Evolutionary conservation across 768 basidiomycete species (phyloP).

Genomic region (Chalciporus sphaerocephalus): DNA sequence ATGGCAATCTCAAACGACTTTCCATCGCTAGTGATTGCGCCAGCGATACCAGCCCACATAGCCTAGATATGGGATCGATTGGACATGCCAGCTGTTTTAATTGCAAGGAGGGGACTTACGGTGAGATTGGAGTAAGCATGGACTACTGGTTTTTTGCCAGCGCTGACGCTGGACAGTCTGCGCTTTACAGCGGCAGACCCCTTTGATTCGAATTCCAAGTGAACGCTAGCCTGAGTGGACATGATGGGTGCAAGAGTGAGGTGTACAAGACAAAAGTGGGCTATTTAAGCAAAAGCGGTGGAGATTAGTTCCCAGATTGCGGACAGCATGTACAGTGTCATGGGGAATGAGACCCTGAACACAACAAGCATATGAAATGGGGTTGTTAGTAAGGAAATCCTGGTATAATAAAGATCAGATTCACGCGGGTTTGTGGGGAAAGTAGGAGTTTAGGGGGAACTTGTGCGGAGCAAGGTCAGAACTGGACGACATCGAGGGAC

Average conservation of each 20-base stretch:
- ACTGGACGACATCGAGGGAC: background rate
- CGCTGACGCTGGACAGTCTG: conserved; percentile 59
- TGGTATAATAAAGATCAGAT: background rate
- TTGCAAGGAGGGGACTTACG: conserved; percentile 42
- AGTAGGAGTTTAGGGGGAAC: conserved; percentile 9
- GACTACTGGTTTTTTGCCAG: conserved; percentile 50
- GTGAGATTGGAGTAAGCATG: conserved; percentile 59
- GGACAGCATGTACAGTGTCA: conserved; percentile 3
- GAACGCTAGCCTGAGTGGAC: conserved; percentile 39
- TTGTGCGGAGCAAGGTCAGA: conserved; percentile 4
- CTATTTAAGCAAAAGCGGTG: conserved; percentile 32
- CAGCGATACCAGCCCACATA: conserved; percentile 85
- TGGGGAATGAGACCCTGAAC: conserved; percentile 25
- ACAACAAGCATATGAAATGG: conserved; percentile 15
- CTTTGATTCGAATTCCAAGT: conserved; percentile 56
- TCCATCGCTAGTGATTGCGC: conserved; percentile 53
- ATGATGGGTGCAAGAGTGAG: conserved; percentile 36
- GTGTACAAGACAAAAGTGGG: conserved; percentile 17
- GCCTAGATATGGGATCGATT: conserved; percentile 44
- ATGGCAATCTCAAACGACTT: conserved; percentile 67
- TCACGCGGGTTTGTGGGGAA: background rate
- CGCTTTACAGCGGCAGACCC: conserved; percentile 59
- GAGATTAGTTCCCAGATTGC: conserved; percentile 2
- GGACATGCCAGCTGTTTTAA: too few relatives aligned
- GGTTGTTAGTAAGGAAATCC: background rate